phyloP scores from a whole-genome alignment of 768 basidiomycete species.

The Chalciporus sphaerocephalus region DNA sequence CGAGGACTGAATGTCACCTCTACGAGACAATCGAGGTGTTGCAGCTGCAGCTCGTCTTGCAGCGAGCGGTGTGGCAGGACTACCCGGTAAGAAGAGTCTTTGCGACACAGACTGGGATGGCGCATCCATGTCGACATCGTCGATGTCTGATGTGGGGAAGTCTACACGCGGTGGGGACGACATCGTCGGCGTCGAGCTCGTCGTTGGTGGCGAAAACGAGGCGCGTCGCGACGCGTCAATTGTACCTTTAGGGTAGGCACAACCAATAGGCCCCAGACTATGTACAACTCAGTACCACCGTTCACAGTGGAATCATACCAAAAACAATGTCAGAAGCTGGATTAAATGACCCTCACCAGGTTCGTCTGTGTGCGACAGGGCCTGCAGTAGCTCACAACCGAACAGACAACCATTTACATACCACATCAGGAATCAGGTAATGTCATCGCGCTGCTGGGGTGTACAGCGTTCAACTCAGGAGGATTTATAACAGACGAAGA shows the following conservation, averaged over 20 bases:
- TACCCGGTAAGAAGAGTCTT: slow-evolving; percentile 31
- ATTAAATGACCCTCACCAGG: slow-evolving; percentile 27
- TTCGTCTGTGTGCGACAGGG: slow-evolving; percentile 6
- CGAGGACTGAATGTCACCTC: slow-evolving; percentile 27
- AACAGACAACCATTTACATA: slow-evolving; percentile 30
- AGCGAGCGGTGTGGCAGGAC: slow-evolving; percentile 42
- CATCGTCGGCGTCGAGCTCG: slow-evolving; percentile 34
- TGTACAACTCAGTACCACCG: neutral
- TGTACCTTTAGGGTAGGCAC: slow-evolving; percentile 45
- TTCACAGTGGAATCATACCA: slow-evolving; percentile 8
- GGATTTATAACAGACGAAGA: slow-evolving; percentile 12
- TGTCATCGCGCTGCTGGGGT: neutral
- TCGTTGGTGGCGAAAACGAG: slow-evolving; percentile 9
- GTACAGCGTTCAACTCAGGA: neutral
- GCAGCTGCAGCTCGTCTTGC: slow-evolving; percentile 49
- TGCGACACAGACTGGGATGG: slow-evolving; percentile 17
- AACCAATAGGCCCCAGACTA: neutral
- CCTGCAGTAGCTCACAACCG: slow-evolving; percentile 6
- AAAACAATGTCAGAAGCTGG: slow-evolving; percentile 1
- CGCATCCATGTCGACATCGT: slow-evolving; percentile 54
- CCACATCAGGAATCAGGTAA: slow-evolving; percentile 23
- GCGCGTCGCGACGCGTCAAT: slow-evolving; percentile 54
- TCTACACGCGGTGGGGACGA: slow-evolving; percentile 63
- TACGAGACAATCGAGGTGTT: slow-evolving; percentile 46
- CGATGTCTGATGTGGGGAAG: slow-evolving; percentile 55